Percentiles rank a stretch among this genome's conserved stretches.
Evolutionary conservation across 108 stramenopile species (phyloP).

Genomic region (Pseudonitzschia delicatissima): DNA sequence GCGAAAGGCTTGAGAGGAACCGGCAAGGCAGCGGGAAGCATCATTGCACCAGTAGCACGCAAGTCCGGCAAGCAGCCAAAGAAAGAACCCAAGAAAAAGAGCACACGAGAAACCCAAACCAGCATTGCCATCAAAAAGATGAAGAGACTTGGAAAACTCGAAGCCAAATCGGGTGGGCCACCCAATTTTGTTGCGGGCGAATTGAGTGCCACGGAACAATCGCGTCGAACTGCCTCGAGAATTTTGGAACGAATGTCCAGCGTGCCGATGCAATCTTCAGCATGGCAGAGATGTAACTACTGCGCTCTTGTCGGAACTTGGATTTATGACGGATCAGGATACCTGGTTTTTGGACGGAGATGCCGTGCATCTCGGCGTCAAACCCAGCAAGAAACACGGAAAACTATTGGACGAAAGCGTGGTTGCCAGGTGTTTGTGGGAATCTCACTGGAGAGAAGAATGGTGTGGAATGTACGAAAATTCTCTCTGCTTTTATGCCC

Average conservation of each 20-base stretch:
- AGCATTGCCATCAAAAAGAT: slow-evolving; percentile 40
- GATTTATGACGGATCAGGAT: slow-evolving; percentile 53
- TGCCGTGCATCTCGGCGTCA: slow-evolving; percentile 65
- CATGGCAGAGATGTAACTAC: slow-evolving; percentile 33
- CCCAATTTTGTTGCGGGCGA: slow-evolving; percentile 54
- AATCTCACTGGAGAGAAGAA: slow-evolving; percentile 93
- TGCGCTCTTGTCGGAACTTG: slow-evolving; percentile 46
- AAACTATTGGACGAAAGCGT: slow-evolving; percentile 51
- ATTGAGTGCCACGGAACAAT: slow-evolving; percentile 66
- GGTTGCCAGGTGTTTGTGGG: slow-evolving; percentile 85
- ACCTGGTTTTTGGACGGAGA: slow-evolving; percentile 71
- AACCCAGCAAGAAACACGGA: slow-evolving; percentile 32
- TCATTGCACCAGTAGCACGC: slow-evolving; percentile 27
- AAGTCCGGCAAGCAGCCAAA: slow-evolving; percentile 41
- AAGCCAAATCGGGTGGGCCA: slow-evolving; percentile 20
- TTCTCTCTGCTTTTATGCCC: slow-evolving; percentile 77
- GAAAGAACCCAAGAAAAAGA: slow-evolving; percentile 37
- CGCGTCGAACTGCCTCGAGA: slow-evolving; percentile 63
- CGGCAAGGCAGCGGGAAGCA: slow-evolving; percentile 29
- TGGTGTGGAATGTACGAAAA: slow-evolving; percentile 73
- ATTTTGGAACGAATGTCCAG: slow-evolving; percentile 60
- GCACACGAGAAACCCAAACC: slow-evolving; percentile 48
- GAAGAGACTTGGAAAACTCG: slow-evolving; percentile 43
- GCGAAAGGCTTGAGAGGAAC: slow-evolving; percentile 23
- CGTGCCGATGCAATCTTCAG: slow-evolving; percentile 30